These are phyloP conservation scores for Macaranga tanarius DNA, from an alignment of 441 rosid species.

Conservation along the genomic window DNA sequence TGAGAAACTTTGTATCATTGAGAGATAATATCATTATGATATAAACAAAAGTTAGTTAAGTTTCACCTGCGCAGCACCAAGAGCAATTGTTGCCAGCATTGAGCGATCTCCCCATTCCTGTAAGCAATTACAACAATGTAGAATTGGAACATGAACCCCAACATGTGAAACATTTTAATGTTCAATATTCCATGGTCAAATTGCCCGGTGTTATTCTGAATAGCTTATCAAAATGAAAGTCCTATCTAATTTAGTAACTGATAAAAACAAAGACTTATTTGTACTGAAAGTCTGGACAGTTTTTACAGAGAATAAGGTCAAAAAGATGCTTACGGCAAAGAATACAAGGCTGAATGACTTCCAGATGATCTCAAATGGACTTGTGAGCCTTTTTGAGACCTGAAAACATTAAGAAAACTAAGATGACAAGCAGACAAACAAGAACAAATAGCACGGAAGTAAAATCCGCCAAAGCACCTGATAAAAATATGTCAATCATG, in stretches of 20 bases:
- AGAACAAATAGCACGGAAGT: constrained; percentile 4
- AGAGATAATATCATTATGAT: background rate
- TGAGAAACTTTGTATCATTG: background rate
- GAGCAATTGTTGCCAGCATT: constrained; percentile 98
- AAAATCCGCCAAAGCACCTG: constrained; percentile 1
- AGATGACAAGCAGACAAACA: background rate
- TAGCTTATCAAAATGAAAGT: background rate
- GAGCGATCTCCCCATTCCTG: constrained; percentile 99
- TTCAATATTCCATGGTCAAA: background rate
- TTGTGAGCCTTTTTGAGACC: constrained; percentile 75
- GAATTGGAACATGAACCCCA: background rate
- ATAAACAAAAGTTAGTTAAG: constrained; percentile 12
- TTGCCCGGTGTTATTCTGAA: background rate
- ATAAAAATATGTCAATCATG: background rate
- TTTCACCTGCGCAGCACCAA: constrained; percentile 89
- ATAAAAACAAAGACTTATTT: background rate
- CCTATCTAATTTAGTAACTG: background rate
- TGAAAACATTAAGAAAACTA: constrained; percentile 28
- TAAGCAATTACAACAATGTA: constrained; percentile 17
- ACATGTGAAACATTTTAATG: background rate
- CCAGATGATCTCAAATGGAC: constrained; percentile 86
- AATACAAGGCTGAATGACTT: constrained; percentile 94
- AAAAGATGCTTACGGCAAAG: constrained; percentile 76
- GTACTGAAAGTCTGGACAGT: background rate
- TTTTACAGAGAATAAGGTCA: constrained; percentile 2